These are phyloP conservation scores for Scytalidium sp. DNA, from an alignment of 2,329 filamentous ascomycete species.

Conservation along the genomic window DNA sequence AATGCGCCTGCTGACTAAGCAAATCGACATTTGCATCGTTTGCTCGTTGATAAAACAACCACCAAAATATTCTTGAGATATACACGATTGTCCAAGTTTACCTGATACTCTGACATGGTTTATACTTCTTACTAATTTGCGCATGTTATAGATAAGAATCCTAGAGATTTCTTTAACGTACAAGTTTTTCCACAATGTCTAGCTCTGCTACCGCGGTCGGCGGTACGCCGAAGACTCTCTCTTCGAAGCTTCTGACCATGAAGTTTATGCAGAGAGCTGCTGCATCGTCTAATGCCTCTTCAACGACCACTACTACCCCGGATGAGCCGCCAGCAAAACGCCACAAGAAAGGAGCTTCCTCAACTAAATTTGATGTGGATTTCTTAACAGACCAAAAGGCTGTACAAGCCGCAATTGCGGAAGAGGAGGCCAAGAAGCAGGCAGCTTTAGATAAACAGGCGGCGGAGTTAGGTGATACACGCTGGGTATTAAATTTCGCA, in stretches of 20 bases:
- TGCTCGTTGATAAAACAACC: not conserved
- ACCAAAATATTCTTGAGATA: not conserved
- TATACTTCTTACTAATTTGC: too few relatives aligned
- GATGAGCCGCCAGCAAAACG: slow-evolving; percentile 60
- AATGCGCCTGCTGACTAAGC: slow-evolving; percentile 11
- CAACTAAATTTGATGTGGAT: slow-evolving; percentile 36
- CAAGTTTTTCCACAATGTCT: slow-evolving; percentile 23
- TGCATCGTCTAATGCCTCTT: slow-evolving; percentile 49
- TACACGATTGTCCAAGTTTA: not conserved
- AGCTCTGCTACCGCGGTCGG: slow-evolving; percentile 14
- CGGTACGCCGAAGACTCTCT: slow-evolving; percentile 66
- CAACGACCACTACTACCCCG: slow-evolving; percentile 40
- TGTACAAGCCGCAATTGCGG: slow-evolving; percentile 60
- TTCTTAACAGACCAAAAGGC: slow-evolving; percentile 54
- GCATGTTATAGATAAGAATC: not conserved
- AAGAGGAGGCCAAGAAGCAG: slow-evolving; percentile 64
- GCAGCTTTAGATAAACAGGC: slow-evolving; percentile 60
- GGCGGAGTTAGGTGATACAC: slow-evolving; percentile 63
- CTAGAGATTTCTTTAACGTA: not conserved
- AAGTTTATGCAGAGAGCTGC: slow-evolving; percentile 95
- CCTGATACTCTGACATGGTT: not conserved
- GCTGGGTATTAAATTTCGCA: slow-evolving; percentile 68
- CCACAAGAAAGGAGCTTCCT: slow-evolving; percentile 44
- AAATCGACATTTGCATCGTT: not conserved
- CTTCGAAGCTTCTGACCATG: slow-evolving; percentile 86